phyloP scores from a whole-genome alignment of 371 early-diverging fungal species.

The Circinella minor region DNA sequence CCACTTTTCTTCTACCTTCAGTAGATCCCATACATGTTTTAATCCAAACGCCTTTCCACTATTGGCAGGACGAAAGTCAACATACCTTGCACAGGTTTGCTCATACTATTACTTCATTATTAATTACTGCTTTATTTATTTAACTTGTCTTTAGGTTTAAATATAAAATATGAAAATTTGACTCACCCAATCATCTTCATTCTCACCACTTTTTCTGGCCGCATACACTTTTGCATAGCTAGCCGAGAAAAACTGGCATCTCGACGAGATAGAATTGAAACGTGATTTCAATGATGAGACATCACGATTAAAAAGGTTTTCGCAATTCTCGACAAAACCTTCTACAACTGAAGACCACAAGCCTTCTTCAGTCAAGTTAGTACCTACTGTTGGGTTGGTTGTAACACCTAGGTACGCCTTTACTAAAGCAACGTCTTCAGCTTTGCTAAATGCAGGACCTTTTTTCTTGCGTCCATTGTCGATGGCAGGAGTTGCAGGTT shows the following conservation, averaged over 20 bases:
- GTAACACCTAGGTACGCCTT: neutral
- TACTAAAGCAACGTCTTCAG: neutral
- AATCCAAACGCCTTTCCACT: neutral
- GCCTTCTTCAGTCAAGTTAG: neutral
- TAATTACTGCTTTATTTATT: neutral
- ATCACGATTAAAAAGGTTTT: neutral
- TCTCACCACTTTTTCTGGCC: neutral
- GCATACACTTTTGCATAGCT: neutral
- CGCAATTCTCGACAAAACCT: neutral
- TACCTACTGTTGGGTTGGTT: neutral
- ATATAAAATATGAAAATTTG: neutral
- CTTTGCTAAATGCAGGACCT: neutral
- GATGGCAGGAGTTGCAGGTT: no score
- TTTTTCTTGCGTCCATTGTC: neutral
- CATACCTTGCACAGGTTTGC: neutral
- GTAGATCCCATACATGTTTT: no score
- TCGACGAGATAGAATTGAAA: neutral
- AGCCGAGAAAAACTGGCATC: neutral
- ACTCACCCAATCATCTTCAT: neutral
- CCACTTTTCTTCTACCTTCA: no score
- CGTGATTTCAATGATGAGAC: neutral
- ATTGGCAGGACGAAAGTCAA: conserved; percentile 4
- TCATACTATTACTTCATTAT: neutral
- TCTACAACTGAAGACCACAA: neutral
- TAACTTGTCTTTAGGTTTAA: neutral